Evolutionary conservation across 2,329 filamentous ascomycete species (phyloP), one percentile per base, ranked within the genome.

Genomic region (Diaporthe destruens): DNA sequence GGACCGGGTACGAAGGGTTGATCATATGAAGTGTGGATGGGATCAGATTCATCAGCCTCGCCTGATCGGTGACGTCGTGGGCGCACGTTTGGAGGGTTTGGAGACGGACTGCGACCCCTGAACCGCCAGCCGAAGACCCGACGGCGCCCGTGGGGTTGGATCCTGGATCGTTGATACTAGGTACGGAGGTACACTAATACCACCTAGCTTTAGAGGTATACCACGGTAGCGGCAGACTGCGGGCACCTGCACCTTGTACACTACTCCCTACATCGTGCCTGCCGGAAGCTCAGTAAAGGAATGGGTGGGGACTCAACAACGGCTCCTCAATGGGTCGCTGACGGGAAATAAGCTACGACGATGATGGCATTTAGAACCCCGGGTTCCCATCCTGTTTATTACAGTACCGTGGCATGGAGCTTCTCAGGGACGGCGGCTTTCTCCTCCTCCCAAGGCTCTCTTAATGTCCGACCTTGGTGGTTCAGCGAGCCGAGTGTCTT

Each of bases 321-420:
- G 54, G 66, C 12, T 36, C 47, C 67, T 59, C 42, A 59, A 49
- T 69, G 39, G 63, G 67, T 25, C 36, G 16, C 29, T 18, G 29
- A 23, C n/a, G 65, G 63, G 63, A 55, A 53, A 44, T 54, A 54
- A 69, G 14, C 67, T 51, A 61, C 55, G 55, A 70, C 11, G 55
- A 70, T 70, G 68, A 70, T 70, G 68, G 68, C 68, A 61, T 70
- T 49, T 61, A 32, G 61, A 66, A 11, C 36, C 44, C 61, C 1
- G 61, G 16, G 29, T 66, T 51, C 12, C 47, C 23, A 49, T 39
- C 61, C 61, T 66, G 61, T 53, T 51, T 66, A 53, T 36, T 51
- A 23, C 32, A 66, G 20, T 39, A 39, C 47, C 61, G 11, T 36
- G 61, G 29, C 47, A 65, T 51, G 61, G 61, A 51, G 61, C 61